Conservation (phyloP, 306 rosid species). For the Hippophae gyantsensis region DNA sequence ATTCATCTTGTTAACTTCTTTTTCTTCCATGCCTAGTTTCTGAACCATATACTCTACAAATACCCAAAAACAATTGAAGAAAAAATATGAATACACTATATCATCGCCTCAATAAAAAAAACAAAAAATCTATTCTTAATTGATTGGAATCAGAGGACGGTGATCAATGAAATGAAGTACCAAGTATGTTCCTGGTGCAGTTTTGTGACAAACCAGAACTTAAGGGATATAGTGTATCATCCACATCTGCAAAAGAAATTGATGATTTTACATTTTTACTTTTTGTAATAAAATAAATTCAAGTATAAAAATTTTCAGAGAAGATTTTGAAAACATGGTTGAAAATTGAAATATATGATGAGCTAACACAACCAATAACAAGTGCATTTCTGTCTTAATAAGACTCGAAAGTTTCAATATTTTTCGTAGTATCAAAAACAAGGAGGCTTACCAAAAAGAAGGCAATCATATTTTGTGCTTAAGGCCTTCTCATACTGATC, state of each 20-base stretch:
- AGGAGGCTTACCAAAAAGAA: slow-evolving; percentile 18
- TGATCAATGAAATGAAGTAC: not conserved
- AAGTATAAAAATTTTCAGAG: not conserved
- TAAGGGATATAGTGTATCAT: slow-evolving; percentile 15
- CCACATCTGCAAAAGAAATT: slow-evolving; percentile 8
- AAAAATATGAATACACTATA: not conserved
- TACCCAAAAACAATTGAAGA: not conserved
- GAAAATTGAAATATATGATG: not conserved
- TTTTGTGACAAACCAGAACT: slow-evolving; percentile 8
- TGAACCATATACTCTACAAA: slow-evolving; percentile 13
- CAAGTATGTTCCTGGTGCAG: slow-evolving; percentile 14
- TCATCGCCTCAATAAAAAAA: not conserved
- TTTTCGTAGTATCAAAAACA: not conserved
- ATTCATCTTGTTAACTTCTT: not conserved
- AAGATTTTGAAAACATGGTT: not conserved
- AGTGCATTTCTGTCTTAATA: not conserved
- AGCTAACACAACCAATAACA: not conserved
- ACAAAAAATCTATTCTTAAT: not conserved
- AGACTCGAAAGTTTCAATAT: not conserved
- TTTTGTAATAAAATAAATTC: not conserved
- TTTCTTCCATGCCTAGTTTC: slow-evolving; percentile 9
- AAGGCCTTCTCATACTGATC: slow-evolving; percentile 6
- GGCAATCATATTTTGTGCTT: slow-evolving; percentile 20
- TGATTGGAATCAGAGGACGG: not conserved
- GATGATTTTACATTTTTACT: not conserved